Base-by-base conservation (phyloP, 805 yeast genomes). In the Yarrowia sp. region DNA sequence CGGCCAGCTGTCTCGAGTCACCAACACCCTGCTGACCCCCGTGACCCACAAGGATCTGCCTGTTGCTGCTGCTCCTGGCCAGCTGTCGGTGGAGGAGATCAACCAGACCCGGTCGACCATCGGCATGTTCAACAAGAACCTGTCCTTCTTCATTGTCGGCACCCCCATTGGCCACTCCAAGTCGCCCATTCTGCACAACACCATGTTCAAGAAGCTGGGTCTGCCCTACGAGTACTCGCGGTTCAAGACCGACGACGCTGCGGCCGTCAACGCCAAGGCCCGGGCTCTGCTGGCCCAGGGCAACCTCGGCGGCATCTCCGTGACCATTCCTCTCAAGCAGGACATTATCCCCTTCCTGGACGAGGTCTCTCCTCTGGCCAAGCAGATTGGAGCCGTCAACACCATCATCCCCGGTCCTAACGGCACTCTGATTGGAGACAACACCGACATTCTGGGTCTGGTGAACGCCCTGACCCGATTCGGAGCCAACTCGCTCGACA, bases 391-490 rank as follows among this genome's bases (percentile, higher is more conserved):
- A 49, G 98, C 99, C 20, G 92, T 95, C 67, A 95, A 95, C 79
- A 95, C 99, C 0, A 84, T 95, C 61, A 82, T 83, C 44, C 70
- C 81, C 38, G 87, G 83, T 8, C 79, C 81, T 66, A 80, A 80
- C 34, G 65, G 55, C n/a, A 76, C 77, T 60, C 84, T 88, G 68
- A 77, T 77, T 63, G 99, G 98, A 71, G 94, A 91, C 73, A 95
- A 95, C 80, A 95, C 99, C 50, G 99, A 95, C 77, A 95, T 97
- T 97, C 79, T 86, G 58, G 99, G 99, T 12, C 90, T 95, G 72
- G 81, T 81, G 55, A 84, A 88, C 70, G 85, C 97, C 2, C 86
- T 92, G 72, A 75, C 79, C 19, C 78, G 83, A 69, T 82, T 83
- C 68, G 96, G 96, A 46, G 87, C 86, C 49, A 49, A 63, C 34